A percentile compares a stretch with the other conserved stretches of the same genome.
phyloP scores from a whole-genome alignment of 139 green algal genomes.

The Trebouxia sp. region DNA sequence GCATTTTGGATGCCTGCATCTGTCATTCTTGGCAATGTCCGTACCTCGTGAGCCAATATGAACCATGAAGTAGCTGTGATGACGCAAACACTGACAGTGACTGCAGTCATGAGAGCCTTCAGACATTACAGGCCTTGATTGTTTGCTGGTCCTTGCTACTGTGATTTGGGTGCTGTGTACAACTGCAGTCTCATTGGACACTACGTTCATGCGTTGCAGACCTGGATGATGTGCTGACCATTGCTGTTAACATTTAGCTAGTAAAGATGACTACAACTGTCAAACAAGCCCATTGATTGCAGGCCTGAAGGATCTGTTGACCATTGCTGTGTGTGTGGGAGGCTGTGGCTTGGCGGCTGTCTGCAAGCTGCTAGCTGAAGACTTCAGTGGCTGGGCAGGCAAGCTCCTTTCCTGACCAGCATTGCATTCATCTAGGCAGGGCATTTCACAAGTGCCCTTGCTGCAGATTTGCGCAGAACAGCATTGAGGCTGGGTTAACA shows the following conservation, averaged over 20 bases:
- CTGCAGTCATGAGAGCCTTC: background rate
- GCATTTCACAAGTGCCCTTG: too few species aligned
- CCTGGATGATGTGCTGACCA: background rate
- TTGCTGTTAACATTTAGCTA: background rate
- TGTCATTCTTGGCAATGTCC: too few species aligned
- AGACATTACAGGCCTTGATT: too few species aligned
- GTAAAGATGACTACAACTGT: background rate
- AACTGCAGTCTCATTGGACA: background rate
- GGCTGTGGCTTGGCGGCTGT: conserved; percentile 68
- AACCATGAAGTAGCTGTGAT: too few species aligned
- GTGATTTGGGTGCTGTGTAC: background rate
- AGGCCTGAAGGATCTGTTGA: conserved; percentile 61
- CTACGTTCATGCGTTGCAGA: background rate
- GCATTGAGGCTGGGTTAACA: too few species aligned
- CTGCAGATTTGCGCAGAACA: too few species aligned
- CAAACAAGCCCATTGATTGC: background rate
- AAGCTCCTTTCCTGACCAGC: conserved; percentile 1
- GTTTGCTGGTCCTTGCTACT: background rate
- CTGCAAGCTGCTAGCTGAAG: conserved; percentile 74
- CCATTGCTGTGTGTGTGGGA: conserved; percentile 76
- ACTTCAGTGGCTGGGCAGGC: conserved; percentile 68
- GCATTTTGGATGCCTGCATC: too few species aligned
- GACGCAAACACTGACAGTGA: background rate
- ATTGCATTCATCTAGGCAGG: too few species aligned
- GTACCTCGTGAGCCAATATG: too few species aligned